These are phyloP conservation scores for Conringia planisiliqua DNA, from an alignment of 345 rosid species.

Conservation along the genomic window DNA sequence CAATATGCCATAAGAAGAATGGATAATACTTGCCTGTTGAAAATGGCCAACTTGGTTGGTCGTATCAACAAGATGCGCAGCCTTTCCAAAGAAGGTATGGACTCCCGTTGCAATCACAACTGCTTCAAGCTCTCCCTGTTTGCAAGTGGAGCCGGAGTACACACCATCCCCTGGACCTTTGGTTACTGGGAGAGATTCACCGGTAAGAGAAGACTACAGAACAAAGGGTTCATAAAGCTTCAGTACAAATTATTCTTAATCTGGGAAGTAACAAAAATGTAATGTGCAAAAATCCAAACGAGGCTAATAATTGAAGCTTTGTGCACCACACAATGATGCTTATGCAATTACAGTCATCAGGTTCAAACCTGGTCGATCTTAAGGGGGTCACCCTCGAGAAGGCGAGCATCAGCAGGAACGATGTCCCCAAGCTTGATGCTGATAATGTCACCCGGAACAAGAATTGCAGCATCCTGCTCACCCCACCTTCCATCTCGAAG, in stretches of 20 bases:
- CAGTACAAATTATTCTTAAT: not conserved
- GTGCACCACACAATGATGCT: not conserved
- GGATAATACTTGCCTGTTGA: constrained; percentile 52
- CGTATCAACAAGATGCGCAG: constrained; percentile 95
- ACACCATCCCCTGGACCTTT: constrained; percentile 97
- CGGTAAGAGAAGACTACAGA: constrained; percentile 92
- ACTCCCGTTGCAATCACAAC: constrained; percentile 97
- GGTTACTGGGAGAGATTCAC: constrained; percentile 97
- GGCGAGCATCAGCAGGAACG: constrained; percentile 95
- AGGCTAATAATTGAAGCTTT: not conserved
- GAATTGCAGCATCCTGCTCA: constrained; percentile 84
- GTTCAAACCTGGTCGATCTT: constrained; percentile 83
- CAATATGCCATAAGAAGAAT: not conserved
- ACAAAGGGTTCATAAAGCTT: constrained; percentile 2
- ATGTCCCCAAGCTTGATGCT: constrained; percentile 95
- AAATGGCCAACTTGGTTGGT: constrained; percentile 99
- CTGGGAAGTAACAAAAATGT: not conserved
- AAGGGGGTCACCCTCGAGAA: constrained; percentile 92
- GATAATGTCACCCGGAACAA: constrained; percentile 91
- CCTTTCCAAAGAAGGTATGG: constrained; percentile 97
- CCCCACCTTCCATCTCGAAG: constrained; percentile 96
- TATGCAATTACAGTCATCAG: not conserved
- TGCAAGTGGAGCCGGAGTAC: constrained; percentile 97
- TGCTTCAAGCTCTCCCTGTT: constrained; percentile 97
- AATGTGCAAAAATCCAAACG: not conserved